Conservation (phyloP, 1,139 yeast genomes). For the Kurtzmaniella quercitrusa region DNA sequence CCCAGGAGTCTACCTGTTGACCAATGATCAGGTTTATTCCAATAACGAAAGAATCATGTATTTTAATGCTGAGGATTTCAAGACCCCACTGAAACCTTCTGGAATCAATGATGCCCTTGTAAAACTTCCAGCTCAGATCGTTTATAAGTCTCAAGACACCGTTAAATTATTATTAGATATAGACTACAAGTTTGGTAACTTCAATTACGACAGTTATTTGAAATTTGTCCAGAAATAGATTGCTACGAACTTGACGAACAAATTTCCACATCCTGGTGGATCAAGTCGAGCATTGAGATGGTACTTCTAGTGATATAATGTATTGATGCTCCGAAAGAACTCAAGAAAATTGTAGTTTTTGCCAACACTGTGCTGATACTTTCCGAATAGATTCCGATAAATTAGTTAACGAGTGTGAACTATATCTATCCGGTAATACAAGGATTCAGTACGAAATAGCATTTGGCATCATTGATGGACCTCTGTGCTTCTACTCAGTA, state of each 20-base stretch:
- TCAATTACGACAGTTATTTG: slow-evolving; percentile 48
- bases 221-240: slow-evolving; percentile 37
- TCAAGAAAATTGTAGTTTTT: neutral
- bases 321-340: neutral
- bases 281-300: neutral
- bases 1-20: slow-evolving; percentile 45
- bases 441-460: no score
- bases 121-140: slow-evolving; percentile 45
- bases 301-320: neutral
- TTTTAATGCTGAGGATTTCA: slow-evolving; percentile 24
- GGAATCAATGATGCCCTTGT: slow-evolving; percentile 33
- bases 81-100: slow-evolving; percentile 8
- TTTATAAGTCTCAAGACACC: slow-evolving; percentile 59
- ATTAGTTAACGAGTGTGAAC: no score
- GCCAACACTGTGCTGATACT: no score
- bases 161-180: slow-evolving; percentile 59
- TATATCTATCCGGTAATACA: no score
- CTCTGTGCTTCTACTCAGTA: no score
- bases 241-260: neutral
- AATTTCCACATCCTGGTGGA: neutral
- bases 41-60: slow-evolving; percentile 36
- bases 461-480: no score
- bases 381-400: no score
- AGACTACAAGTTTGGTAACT: slow-evolving; percentile 58
- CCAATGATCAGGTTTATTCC: slow-evolving; percentile 45